These are phyloP conservation scores for Kodamaea jinghongensis DNA, from an alignment of 805 yeast genomes.

Conservation along the genomic window DNA sequence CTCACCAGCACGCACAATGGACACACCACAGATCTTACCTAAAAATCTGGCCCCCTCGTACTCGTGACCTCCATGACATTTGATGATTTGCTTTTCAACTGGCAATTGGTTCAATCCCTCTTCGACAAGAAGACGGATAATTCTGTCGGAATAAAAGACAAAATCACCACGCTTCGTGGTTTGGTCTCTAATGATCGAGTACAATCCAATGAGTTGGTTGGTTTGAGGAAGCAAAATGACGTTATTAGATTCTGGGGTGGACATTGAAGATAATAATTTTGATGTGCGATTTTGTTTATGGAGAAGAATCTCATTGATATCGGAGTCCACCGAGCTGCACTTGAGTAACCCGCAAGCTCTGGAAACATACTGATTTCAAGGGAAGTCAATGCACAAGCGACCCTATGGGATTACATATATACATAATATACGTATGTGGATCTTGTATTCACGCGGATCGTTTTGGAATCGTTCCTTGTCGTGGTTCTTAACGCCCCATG, in stretches of 20 bases:
- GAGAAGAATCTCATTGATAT: too few relatives aligned
- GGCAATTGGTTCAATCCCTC: constrained; percentile 94
- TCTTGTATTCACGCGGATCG: too few relatives aligned
- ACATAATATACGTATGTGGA: too few relatives aligned
- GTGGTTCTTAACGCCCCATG: too few relatives aligned
- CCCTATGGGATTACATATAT: too few relatives aligned
- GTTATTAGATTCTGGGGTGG: constrained; percentile 36
- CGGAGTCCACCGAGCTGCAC: too few relatives aligned
- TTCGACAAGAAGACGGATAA: constrained; percentile 89
- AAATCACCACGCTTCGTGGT: constrained; percentile 85
- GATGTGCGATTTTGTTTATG: too few relatives aligned
- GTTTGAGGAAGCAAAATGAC: constrained; percentile 80
- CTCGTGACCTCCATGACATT: constrained; percentile 71
- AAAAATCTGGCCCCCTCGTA: constrained; percentile 77
- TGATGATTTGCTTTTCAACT: constrained; percentile 62
- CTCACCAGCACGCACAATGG: constrained; percentile 98
- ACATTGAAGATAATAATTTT: constrained; percentile 11
- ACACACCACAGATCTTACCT: constrained; percentile 97
- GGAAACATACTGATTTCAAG: too few relatives aligned
- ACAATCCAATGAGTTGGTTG: constrained; percentile 82
- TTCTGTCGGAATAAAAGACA: constrained; percentile 92
- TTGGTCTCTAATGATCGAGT: constrained; percentile 85
- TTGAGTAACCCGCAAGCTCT: too few relatives aligned
- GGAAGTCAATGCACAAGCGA: too few relatives aligned
- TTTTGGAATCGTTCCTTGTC: too few relatives aligned